Evolutionary conservation across 441 rosid species (phyloP).

Genomic region (Corymbia citriodora): DNA sequence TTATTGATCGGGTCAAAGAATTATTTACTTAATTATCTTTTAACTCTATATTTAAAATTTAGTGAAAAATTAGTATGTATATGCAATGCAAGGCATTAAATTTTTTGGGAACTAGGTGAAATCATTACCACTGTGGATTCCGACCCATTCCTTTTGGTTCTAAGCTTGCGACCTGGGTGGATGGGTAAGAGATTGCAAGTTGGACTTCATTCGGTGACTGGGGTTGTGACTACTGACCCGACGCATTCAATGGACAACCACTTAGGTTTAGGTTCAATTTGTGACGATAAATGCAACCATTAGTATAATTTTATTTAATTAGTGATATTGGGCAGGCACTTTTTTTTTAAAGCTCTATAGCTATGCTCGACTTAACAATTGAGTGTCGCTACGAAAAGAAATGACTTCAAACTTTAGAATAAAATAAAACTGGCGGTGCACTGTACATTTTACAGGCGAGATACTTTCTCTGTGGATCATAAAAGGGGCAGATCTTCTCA

Average conservation of each 20-base stretch:
- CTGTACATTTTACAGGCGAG: not conserved
- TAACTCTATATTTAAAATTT: not conserved
- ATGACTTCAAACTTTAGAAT: too few relatives aligned
- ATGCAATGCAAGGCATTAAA: not conserved
- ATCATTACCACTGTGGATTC: not conserved
- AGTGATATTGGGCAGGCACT: not conserved
- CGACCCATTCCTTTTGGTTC: not conserved
- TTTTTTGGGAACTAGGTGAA: not conserved
- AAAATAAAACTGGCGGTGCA: not conserved
- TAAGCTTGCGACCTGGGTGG: not conserved
- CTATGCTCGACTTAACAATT: not conserved
- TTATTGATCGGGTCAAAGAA: not conserved
- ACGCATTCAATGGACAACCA: not conserved
- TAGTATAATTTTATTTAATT: not conserved
- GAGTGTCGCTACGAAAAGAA: rapidly evolving
- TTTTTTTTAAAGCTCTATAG: not conserved
- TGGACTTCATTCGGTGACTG: not conserved
- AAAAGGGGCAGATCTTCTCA: not conserved
- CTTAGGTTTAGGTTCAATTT: not conserved
- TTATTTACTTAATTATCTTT: not conserved
- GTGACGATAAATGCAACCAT: not conserved
- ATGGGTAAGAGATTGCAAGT: not conserved
- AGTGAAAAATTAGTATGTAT: not conserved
- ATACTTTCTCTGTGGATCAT: not conserved
- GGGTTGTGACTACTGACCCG: not conserved